Evolutionary conservation across 78 protist genomes (phyloP), one percentile per base, ranked within the genome.

Genomic region (Neovahlkampfia damariscottae): DNA sequence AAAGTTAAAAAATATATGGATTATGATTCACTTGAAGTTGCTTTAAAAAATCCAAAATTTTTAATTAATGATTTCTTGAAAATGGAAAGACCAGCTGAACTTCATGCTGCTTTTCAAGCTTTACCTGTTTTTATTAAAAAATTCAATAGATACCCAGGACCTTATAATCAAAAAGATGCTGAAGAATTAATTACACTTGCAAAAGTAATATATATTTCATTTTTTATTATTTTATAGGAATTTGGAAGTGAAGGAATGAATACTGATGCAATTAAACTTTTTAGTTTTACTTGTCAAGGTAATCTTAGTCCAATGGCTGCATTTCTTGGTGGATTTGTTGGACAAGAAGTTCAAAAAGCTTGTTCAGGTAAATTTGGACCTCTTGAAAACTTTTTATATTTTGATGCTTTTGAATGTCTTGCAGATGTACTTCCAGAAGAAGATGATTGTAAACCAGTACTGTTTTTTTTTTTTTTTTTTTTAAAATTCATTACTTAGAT

Each of bases 331-430:
- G 92, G 90, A 27, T 8, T 89, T 31, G 88, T 36, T 1, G 81
- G 88, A 37, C 91, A 86, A 36, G 94, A 90, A 29, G 87, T 73
- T 27, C 73, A 86, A 41, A 90, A 90, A 83, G 85, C 82, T 2
- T 38, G n/a, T 71, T 30, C 82, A 4, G 40, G 76, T 38, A 83
- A 78, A 74, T 87, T 40, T 76, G 39, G 71, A 0, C 94, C 94
- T 5, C 3, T 90, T 27, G 8, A 19, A 5, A 91, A 90, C 68
- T 85, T 79, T 73, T 35, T 89, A 58, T 80, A 80, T 69, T 77
- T 8, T 66, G 91, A 86, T 36, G 59, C 31, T 27, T 1, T 10
- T n/a, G 84, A 85, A 41, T 32, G 7, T 28, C 71, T 86, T 37
- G 88, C 80, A 3, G 73, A 7, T 29, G 19, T 29, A 19, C 68